Evolutionary conservation across 345 rosid species (phyloP).

Genomic region (Salix exigua): DNA sequence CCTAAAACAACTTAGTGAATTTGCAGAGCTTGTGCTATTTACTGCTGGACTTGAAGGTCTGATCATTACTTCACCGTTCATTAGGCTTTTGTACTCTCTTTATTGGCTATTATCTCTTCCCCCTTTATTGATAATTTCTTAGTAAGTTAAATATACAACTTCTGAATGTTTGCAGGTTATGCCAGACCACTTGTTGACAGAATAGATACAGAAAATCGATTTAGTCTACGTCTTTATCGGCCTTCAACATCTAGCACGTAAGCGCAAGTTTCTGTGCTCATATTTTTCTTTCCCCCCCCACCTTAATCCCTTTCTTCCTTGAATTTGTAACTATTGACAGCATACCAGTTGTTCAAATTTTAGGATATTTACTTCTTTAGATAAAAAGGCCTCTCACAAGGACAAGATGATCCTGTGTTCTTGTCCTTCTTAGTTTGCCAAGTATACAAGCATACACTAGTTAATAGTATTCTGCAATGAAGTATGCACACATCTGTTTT

Average conservation of each 20-base stretch:
- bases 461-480: neutral
- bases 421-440: neutral
- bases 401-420: neutral
- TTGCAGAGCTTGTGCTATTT: conserved; percentile 88
- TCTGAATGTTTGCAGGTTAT: conserved; percentile 51
- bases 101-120: neutral
- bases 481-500: neutral
- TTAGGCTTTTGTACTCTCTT: neutral
- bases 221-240: conserved; percentile 77
- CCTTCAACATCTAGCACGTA: conserved; percentile 97
- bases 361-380: neutral
- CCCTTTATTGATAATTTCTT: neutral
- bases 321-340: neutral
- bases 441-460: neutral
- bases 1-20: conserved; percentile 63
- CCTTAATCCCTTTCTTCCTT: neutral
- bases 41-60: conserved; percentile 99
- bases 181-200: conserved; percentile 95
- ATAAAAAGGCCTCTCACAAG: neutral
- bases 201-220: conserved; percentile 66
- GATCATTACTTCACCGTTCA: conserved; percentile 7
- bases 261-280: conserved; percentile 19
- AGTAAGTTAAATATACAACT: neutral
- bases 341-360: neutral
- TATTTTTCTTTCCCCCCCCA: neutral